Evolutionary conservation across 441 rosid species (phyloP).

Genomic region (Croton setiger): DNA sequence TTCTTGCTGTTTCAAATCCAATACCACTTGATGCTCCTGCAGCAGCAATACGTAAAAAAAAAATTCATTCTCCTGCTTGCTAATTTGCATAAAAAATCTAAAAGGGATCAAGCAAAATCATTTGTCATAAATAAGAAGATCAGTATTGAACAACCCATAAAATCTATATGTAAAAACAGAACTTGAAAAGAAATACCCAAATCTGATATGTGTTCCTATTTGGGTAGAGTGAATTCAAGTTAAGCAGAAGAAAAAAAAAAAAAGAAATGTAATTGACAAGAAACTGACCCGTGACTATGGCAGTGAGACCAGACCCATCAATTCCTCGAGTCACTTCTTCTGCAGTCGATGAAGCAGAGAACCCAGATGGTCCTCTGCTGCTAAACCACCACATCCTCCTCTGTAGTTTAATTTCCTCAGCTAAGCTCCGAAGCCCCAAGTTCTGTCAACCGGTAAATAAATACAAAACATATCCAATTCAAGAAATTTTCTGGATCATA

Average conservation of each 20-base stretch:
- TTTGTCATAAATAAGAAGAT: too few species aligned
- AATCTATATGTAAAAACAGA: too few species aligned
- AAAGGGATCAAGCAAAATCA: too few species aligned
- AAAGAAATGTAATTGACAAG: not conserved
- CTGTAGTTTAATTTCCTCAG: not conserved
- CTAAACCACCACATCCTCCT: conserved; percentile 39
- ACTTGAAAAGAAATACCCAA: too few species aligned
- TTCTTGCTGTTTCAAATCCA: conserved; percentile 59
- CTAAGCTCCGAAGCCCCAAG: not conserved
- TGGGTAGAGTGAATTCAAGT: too few species aligned
- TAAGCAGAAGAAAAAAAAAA: too few species aligned
- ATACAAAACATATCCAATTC: too few species aligned
- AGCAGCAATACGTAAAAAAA: not conserved
- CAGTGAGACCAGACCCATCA: conserved; percentile 43
- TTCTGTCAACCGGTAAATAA: not conserved
- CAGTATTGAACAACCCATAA: too few species aligned
- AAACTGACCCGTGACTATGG: conserved; percentile 41
- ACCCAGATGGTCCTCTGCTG: conserved; percentile 53
- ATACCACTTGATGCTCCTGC: conserved; percentile 77
- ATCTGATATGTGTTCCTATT: too few species aligned
- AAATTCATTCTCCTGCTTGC: not conserved
- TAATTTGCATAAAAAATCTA: not conserved
- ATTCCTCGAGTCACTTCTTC: conserved; percentile 40
- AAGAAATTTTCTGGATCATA: too few species aligned
- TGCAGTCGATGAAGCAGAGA: conserved; percentile 47